Percentiles rank a stretch among this genome's conserved stretches.
phyloP scores from a whole-genome alignment of 441 rosid species.

The Brassica balearica region DNA sequence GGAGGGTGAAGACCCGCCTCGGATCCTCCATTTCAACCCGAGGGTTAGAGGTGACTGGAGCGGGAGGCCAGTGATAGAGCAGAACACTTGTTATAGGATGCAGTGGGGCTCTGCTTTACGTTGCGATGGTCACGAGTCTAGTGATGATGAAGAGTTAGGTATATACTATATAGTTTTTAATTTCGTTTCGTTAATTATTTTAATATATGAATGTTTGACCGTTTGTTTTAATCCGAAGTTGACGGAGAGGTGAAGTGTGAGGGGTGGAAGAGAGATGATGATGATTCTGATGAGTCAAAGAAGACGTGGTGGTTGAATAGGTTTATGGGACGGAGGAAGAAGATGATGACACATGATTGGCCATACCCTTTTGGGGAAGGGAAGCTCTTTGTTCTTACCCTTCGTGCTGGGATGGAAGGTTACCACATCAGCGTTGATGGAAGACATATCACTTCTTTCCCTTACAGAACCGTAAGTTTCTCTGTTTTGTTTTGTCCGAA shows the following conservation, averaged over 20 bases:
- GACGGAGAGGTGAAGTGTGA: conserved; percentile 90
- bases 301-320: conserved; percentile 86
- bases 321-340: conserved; percentile 69
- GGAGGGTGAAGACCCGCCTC: conserved; percentile 95
- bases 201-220: not conserved
- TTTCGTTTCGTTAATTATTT: too few relatives aligned
- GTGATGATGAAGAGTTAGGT: conserved; percentile 84
- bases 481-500: not conserved
- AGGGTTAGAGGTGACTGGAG: conserved; percentile 96
- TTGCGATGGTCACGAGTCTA: conserved; percentile 87
- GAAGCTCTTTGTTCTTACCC: conserved; percentile 75
- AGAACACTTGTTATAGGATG: conserved; percentile 93
- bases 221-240: conserved; percentile 57
- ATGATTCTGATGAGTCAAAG: conserved; percentile 65
- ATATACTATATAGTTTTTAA: too few relatives aligned
- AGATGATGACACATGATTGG: conserved; percentile 70
- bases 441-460: conserved; percentile 73
- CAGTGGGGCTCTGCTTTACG: conserved; percentile 90
- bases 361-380: conserved; percentile 86
- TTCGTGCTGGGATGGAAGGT: conserved; percentile 88
- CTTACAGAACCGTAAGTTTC: conserved; percentile 69
- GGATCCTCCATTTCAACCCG: conserved; percentile 91
- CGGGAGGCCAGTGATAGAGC: conserved; percentile 88
- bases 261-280: conserved; percentile 66
- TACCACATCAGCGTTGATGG: conserved; percentile 90